A percentile compares a stretch with the other conserved stretches of the same genome.
Conservation (phyloP, 345 rosid genomes). For the Moricandia moricandioides region DNA sequence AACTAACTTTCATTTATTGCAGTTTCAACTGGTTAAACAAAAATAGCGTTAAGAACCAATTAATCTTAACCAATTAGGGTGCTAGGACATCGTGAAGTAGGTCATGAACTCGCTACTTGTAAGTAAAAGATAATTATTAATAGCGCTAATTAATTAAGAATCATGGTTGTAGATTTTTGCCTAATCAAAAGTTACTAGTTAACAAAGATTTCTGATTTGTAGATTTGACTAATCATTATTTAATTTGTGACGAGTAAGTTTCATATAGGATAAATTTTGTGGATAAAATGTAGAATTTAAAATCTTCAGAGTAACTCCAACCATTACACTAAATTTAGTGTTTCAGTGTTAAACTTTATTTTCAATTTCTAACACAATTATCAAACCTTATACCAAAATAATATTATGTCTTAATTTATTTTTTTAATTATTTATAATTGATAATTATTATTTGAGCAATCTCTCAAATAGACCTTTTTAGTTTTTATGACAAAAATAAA, state of each 20-base stretch:
- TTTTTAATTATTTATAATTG: no score
- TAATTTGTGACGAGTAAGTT: background rate
- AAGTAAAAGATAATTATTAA: background rate
- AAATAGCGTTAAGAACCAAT: background rate
- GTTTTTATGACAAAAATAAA: no score
- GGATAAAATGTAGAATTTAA: background rate
- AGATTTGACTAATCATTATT: background rate
- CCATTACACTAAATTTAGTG: no score
- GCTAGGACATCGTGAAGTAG: background rate
- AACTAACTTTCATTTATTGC: slow-evolving; percentile 31
- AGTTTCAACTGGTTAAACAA: slow-evolving; percentile 4
- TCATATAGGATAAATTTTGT: background rate
- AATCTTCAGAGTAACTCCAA: no score
- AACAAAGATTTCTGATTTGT: background rate
- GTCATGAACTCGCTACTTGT: background rate
- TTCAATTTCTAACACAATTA: no score
- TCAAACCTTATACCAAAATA: no score
- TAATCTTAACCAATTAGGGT: background rate
- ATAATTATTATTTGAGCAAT: no score
- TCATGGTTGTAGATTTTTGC: no score
- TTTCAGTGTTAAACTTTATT: no score
- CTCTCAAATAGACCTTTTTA: no score
- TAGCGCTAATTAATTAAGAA: background rate
- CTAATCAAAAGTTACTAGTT: no score
- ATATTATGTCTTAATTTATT: no score